Evolutionary conservation across 2,329 filamentous ascomycete genomes (phyloP).

Genomic region (Fonsecaea erecta): DNA sequence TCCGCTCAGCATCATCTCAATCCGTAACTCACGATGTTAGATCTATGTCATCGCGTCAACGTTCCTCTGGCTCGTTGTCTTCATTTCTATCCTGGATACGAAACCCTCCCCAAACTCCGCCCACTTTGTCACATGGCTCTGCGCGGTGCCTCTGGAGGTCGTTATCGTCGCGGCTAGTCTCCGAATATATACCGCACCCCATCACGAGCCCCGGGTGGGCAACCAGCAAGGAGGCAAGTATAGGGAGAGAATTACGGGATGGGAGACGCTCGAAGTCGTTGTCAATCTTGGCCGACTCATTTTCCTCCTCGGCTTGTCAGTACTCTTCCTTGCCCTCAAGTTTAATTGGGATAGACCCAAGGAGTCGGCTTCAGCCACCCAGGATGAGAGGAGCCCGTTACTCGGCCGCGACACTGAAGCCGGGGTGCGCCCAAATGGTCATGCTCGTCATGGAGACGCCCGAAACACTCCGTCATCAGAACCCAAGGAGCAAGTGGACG

Average conservation of each 20-base stretch:
- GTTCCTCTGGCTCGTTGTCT: slow-evolving; percentile 83
- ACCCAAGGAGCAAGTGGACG: slow-evolving; percentile 46
- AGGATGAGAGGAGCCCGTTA: slow-evolving; percentile 48
- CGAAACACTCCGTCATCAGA: slow-evolving; percentile 24
- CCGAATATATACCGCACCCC: slow-evolving; percentile 68
- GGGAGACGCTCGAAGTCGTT: slow-evolving; percentile 49
- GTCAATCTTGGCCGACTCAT: slow-evolving; percentile 72
- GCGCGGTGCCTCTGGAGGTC: slow-evolving; percentile 73
- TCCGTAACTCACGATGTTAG: slow-evolving; percentile 52
- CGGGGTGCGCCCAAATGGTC: slow-evolving; percentile 52
- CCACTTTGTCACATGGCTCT: slow-evolving; percentile 78
- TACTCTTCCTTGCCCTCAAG: slow-evolving; percentile 65
- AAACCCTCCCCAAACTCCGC: slow-evolving; percentile 77
- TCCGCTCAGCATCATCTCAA: background rate
- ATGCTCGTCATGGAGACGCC: slow-evolving; percentile 51
- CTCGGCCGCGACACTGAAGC: slow-evolving; percentile 47
- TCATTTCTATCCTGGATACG: slow-evolving; percentile 85
- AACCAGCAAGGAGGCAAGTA: slow-evolving; percentile 51
- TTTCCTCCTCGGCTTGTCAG: slow-evolving; percentile 64
- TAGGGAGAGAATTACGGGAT: slow-evolving; percentile 46
- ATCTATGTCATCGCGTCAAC: slow-evolving; percentile 83
- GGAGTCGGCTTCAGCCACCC: slow-evolving; percentile 48
- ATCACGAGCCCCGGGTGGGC: slow-evolving; percentile 65
- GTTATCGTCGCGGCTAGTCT: slow-evolving; percentile 72
- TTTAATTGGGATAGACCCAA: slow-evolving; percentile 40